Evolutionary conservation across 1,284 basidiomycete genomes (phyloP), one percentile per base, ranked within the genome.

Genomic region (Apiotrichum veenhuisii): DNA sequence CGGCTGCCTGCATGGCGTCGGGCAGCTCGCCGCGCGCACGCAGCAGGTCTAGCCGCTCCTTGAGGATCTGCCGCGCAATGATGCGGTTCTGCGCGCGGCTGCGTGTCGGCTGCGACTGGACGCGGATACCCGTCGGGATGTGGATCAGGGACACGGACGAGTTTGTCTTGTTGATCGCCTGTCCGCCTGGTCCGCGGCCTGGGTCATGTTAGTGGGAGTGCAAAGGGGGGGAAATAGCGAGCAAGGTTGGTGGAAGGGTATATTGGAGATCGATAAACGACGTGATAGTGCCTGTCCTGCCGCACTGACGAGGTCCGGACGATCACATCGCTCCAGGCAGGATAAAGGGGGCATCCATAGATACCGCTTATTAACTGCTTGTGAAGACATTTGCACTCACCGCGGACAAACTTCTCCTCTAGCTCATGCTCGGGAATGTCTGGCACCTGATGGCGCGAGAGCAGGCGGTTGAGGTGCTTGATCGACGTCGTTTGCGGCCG

Each of bases 101-200:
- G 5, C 79, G 69, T 1, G 78, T 79, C 20, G 78, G 76, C 59
- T 80, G 79, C 12, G 77, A 73, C 55, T 75, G 74, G 0, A 79
- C 69, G 7, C 77, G 66, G 18, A 78, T 73, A 2, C 77, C 78
- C 0, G 78, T 80, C 0, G 79, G 79, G 9, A 68, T 63, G 55
- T 80, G 79, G 5, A 74, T 65, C 0, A 80, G 67, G 20, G 68
- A 75, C 25, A 77, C 76, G 3, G 76, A 75, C 8, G 76, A 78
- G 44, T 72, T 75, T 14, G 77, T 78, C 63, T 79, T 79, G 66
- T 79, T 79, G 54, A 79, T 77, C 1, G 75, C 73, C 65, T 78
- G 78, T 1, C 78, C 78, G 14, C 78, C 78, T 1, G 78, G 78
- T 3, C 78, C 78, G 10, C 73, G 67, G 3, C 77, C 77, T 76